Percentiles rank a stretch among this genome's conserved stretches.
phyloP scores from a whole-genome alignment of 345 rosid genomes.

The Sonneratia alba region DNA sequence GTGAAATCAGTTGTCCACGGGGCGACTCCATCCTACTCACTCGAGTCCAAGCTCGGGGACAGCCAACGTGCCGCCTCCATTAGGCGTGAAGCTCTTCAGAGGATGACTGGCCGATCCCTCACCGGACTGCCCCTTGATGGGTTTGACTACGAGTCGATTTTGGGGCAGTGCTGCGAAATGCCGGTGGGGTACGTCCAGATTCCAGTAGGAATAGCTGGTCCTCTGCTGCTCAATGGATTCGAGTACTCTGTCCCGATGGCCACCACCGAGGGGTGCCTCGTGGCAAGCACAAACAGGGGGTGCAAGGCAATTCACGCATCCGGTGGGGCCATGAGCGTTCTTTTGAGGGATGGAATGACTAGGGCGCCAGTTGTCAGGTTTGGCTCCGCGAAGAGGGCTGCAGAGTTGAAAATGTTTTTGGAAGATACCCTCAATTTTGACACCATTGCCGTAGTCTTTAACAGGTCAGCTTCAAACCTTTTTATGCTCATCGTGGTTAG shows the following conservation, averaged over 20 bases:
- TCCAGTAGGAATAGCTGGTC: slow-evolving; percentile 89
- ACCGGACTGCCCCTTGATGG: slow-evolving; percentile 75
- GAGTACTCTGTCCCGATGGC: slow-evolving; percentile 93
- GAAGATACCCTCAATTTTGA: slow-evolving; percentile 62
- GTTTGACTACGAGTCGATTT: slow-evolving; percentile 63
- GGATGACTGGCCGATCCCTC: slow-evolving; percentile 58
- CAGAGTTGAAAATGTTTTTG: slow-evolving; percentile 68
- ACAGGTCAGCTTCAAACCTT: slow-evolving; percentile 31
- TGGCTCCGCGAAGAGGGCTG: slow-evolving; percentile 42
- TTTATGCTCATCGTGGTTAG: not conserved
- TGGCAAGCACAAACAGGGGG: slow-evolving; percentile 89
- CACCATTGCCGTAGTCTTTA: slow-evolving; percentile 56
- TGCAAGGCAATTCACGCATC: slow-evolving; percentile 70
- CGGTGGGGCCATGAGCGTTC: slow-evolving; percentile 58
- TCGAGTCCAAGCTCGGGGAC: slow-evolving; percentile 73
- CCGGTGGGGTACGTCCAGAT: slow-evolving; percentile 90
- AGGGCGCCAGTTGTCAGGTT: slow-evolving; percentile 80
- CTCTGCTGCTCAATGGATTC: slow-evolving; percentile 66
- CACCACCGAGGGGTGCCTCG: slow-evolving; percentile 91
- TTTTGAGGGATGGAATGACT: slow-evolving; percentile 72
- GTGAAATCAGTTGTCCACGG: slow-evolving; percentile 54
- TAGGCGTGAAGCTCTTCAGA: slow-evolving; percentile 75
- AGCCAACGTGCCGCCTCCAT: slow-evolving; percentile 65
- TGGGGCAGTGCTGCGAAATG: slow-evolving; percentile 98
- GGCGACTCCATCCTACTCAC: slow-evolving; percentile 48